Conservation (phyloP, 2,329 filamentous ascomycete genomes). For the Chaetomium globosum region DNA sequence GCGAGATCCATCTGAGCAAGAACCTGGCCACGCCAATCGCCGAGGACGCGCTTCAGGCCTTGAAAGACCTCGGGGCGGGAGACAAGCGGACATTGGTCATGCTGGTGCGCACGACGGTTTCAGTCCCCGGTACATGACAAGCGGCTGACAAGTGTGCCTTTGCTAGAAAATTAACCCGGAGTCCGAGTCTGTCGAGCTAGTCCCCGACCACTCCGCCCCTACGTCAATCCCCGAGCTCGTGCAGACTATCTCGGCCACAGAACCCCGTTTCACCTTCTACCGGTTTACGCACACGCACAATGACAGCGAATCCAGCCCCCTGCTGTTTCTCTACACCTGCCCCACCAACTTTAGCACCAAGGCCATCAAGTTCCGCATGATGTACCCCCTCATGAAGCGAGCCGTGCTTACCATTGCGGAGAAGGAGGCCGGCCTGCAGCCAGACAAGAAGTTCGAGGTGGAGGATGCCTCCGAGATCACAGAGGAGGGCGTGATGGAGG, state of each 20-base stretch:
- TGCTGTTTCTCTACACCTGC: constrained; percentile 84
- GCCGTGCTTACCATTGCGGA: constrained; percentile 69
- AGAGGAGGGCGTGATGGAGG: constrained; percentile 64
- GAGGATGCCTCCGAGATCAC: constrained; percentile 71
- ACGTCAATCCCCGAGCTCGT: constrained; percentile 62
- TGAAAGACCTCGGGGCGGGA: constrained; percentile 60
- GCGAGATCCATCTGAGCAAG: constrained; percentile 63
- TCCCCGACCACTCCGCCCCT: constrained; percentile 54
- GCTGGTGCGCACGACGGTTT: constrained; percentile 56
- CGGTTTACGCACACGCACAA: constrained; percentile 62
- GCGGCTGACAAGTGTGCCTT: background rate
- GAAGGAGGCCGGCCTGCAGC: constrained; percentile 63
- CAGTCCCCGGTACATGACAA: background rate
- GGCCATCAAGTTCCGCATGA: constrained; percentile 79
- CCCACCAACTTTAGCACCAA: constrained; percentile 65
- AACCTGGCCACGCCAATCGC: constrained; percentile 61
- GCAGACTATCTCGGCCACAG: constrained; percentile 62
- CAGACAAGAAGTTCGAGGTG: constrained; percentile 72
- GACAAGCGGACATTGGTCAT: constrained; percentile 61
- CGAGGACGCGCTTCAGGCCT: constrained; percentile 64
- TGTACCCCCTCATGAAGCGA: constrained; percentile 74
- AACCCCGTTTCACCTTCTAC: constrained; percentile 80
- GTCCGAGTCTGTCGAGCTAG: constrained; percentile 70
- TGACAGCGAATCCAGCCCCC: constrained; percentile 56
- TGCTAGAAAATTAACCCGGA: constrained; percentile 70